These are phyloP conservation scores for Malassezia sp. DNA, from an alignment of 1,284 basidiomycete species.

Conservation along the genomic window DNA sequence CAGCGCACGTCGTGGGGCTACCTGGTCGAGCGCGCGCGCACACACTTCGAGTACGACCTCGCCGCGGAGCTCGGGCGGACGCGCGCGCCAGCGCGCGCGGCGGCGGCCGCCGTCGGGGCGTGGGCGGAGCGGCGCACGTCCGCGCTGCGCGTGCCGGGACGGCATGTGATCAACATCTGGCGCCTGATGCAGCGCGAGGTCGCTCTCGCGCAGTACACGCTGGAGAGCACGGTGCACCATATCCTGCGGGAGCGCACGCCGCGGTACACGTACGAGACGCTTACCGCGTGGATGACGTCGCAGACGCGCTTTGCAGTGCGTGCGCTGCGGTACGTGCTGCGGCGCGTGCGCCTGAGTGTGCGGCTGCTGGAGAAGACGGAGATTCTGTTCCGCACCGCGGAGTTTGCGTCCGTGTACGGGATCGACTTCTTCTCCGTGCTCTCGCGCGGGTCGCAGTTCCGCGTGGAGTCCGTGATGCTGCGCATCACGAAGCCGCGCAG, in stretches of 20 bases:
- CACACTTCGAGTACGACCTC: conserved; percentile 29
- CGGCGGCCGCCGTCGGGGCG: conserved; percentile 7
- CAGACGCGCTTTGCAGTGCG: conserved; percentile 14
- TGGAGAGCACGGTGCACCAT: conserved; percentile 69
- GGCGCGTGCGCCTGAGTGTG: conserved; percentile 25
- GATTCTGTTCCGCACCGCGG: conserved; percentile 48
- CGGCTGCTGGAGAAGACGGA: conserved; percentile 38
- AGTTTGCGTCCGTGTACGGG: conserved; percentile 91
- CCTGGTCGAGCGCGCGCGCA: conserved; percentile 57
- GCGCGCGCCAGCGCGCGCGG: conserved; percentile 13
- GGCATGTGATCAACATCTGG: conserved; percentile 88
- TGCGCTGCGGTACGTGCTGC: conserved; percentile 29
- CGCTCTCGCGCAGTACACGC: conserved; percentile 66
- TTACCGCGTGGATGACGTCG: conserved; percentile 62
- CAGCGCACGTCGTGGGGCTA: conserved; percentile 85
- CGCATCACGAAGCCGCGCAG: conserved; percentile 94
- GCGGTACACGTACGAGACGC: conserved; percentile 58
- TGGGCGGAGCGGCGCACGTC: conserved; percentile 70
- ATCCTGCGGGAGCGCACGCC: conserved; percentile 52
- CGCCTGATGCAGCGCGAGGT: conserved; percentile 77
- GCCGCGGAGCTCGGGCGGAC: conserved; percentile 47
- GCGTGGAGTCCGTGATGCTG: conserved; percentile 97
- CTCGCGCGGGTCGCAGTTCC: conserved; percentile 88
- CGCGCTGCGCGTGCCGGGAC: conserved; percentile 70
- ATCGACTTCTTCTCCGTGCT: conserved; percentile 94